Base-by-base conservation (phyloP, 345 rosid species). In the Ceriops zippeliana region DNA sequence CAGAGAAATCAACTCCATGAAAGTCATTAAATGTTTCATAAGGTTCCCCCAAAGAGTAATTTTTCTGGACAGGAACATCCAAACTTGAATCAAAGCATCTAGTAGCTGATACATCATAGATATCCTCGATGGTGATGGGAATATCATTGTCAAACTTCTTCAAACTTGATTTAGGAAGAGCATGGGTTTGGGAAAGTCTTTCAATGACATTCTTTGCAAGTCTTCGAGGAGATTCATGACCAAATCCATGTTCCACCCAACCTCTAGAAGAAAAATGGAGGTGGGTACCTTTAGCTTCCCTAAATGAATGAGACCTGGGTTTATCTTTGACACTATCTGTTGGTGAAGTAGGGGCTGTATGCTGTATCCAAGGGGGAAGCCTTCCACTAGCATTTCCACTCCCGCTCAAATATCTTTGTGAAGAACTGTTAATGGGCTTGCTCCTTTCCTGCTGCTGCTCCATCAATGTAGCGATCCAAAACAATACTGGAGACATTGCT, bases 391-490 rank as follows among this genome's bases (percentile, higher is more conserved):
- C 71, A 65, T 78, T 82, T 28, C 78, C 75, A 49, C 66, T 78
- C 61, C 83, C 87, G 51, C 69, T 65, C 77, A 73, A 61, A 70
- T 74, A 78, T 77, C 81, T 83, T 61, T 49, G 83, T 58, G 79
- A 72, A 56, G 84, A 76, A 72, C 61, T 62, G 56, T 79, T 86
- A 71, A 78, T 80, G 53, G 80, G 77, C 80, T 79, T 81, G 68
- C 79, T 83, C 51, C 75, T 86, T 72, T 84, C 96, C 59, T 76
- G 81, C 68, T 83, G 84, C 78, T 91, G 92, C 78, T 96, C 96
- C 99, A 80, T 89, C 99, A 51, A 95, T 92, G 80, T 85, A 96
- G 52, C 93, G 90, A 71, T 96, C 98, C 78, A 92, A 76, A 58
- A 95, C 86, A 81, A 84, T 88, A 71, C 82, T 89, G 31, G 98